Evolutionary conservation across 192 early-diverging fungal genomes (phyloP), one percentile per base, ranked within the genome.

Genomic region (Rhizophagus sp.): DNA sequence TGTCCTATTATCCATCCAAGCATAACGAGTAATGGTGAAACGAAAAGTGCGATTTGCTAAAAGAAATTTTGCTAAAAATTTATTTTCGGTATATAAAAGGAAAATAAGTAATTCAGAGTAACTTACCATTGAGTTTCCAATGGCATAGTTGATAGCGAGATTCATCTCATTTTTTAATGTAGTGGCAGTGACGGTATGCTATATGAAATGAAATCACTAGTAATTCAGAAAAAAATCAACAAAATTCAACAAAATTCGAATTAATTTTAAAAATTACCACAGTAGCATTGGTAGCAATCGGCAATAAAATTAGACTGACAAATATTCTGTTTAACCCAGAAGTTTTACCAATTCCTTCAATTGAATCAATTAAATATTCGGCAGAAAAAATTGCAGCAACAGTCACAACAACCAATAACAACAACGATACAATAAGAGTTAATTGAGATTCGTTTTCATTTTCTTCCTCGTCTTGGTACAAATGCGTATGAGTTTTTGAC

Each of bases 81-180:
- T 36, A 36, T 36, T 36, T 36, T 36, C 4, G 34, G 34, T 36
- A 49, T 41, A 73, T 12, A 17, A 6, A 22, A 24, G 3, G 4
- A 69, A 36, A 69, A 41, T 41, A 7, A 41, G 39, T 41, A 41
- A 25, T 50, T n/a, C 11, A 47, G 2, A 57, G 10, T 41, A 11
- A 50, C n/a, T 57, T 41, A 73, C 71, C 87, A 96, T 91, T 44
- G 92, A 93, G 4, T 92, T 94, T 22, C 96, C 97, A 12, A 97
- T 86, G 24, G 96, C 96, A 34, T 97, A 92, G 65, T 93, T 90
- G 73, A 98, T 89, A 0, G 94, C 92, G 50, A 98, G 81, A 79
- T 98, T 94, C 96, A 96, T 97, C 86, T 97, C 96, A 88, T 96
- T 91, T 81, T 93, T 91, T 71, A 94, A 88, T 2, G 96, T 93